Base-by-base conservation (phyloP, 345 rosid genomes). In the Dimocarpus longan region DNA sequence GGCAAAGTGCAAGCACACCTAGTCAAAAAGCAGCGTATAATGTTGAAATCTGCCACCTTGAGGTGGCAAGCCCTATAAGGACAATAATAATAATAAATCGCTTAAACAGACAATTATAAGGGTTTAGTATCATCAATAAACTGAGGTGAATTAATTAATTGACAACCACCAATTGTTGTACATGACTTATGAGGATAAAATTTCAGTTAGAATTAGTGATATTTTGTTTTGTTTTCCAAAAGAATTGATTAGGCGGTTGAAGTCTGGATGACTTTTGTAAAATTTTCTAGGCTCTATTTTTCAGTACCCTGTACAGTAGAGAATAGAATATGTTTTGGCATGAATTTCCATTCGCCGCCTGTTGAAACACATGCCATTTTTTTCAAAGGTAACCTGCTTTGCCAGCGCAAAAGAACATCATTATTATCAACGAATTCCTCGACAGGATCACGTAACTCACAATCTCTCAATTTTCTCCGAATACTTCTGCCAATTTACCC, bases 11-110 rank as follows among this genome's bases (percentile, higher is more conserved):
- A 22, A 26, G 28, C 67, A 0, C 40, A 59, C 22, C 10, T 37
- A 21, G 81, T 76, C 48, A 79, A 76, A 72, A 74, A 32, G 79
- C 22, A 71, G 85, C 37, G 78, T 48, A 73, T 24, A 19, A 9
- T 70, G 77, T 79, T 82, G 83, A 82, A 59, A 70, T 57, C 62
- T 13, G 16, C 13, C 11, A 40, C 70, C 18, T n/a, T 44, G 21
- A 24, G 15, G 48, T 32, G 3, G 16, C 62, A 56, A 10, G 13
- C 42, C 69, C 5, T 15, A 1, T 16, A 18, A 59, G n/a, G 10
- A 22, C 16, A 72, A 48, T 22, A 60, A 7, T 60, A 10, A 52
- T 52, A 60, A 60, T 57, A 18, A 57, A 57, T 19, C 24, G 2
- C 63, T 6, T 19, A 6, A 57, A n/a, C 5, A 0, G 22, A 18